phyloP scores from a whole-genome alignment of 148 eudicot species.

The Rhododendron ovatum region DNA sequence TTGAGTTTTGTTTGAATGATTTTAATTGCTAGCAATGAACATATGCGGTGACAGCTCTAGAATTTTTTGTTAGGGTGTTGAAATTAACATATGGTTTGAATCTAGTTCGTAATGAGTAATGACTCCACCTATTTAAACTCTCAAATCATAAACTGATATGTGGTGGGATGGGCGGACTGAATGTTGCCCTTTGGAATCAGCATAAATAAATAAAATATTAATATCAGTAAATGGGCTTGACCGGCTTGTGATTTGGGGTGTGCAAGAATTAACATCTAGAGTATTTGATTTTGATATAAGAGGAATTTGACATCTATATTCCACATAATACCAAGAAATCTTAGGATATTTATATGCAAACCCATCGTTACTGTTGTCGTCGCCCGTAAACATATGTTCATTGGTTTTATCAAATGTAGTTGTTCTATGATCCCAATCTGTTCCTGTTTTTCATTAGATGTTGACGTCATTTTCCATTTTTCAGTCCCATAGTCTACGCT shows the following conservation, averaged over 20 bases:
- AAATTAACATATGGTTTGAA: not conserved
- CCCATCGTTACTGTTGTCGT: not conserved
- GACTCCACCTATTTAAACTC: not conserved
- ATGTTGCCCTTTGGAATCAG: not conserved
- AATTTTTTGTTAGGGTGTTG: not conserved
- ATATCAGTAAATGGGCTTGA: not conserved
- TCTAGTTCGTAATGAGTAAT: not conserved
- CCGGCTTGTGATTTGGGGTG: not conserved
- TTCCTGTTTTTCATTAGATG: not conserved
- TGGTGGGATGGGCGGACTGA: not conserved
- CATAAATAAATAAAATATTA: no score
- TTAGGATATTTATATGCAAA: not conserved
- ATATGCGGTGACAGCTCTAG: not conserved
- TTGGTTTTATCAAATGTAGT: not conserved
- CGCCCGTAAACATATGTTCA: not conserved
- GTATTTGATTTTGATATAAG: no score
- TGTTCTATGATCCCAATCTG: not conserved
- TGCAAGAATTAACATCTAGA: not conserved
- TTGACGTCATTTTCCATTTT: not conserved
- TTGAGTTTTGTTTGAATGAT: not conserved
- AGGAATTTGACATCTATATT: not conserved
- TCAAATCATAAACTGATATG: not conserved
- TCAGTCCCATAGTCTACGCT: slow-evolving; percentile 84
- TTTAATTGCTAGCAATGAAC: slow-evolving; percentile 30
- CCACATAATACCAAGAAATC: not conserved